A percentile compares a stretch with the other conserved stretches of the same genome.
phyloP scores from a whole-genome alignment of 2,329 filamentous ascomycete species.

The Pochonia chlamydosporia region DNA sequence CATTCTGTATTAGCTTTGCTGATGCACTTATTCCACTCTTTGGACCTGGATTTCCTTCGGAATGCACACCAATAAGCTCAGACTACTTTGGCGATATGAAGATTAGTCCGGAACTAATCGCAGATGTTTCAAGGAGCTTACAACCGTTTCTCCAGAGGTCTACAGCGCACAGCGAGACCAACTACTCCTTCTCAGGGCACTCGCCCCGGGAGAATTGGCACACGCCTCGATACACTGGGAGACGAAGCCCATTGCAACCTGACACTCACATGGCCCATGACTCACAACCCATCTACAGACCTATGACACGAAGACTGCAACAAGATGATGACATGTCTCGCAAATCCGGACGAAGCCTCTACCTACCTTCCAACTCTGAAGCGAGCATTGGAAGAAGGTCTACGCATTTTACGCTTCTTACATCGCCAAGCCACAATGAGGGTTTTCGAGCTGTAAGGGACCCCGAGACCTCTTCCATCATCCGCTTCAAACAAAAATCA shows the following conservation, averaged over 20 bases:
- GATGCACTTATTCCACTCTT: conserved; percentile 87
- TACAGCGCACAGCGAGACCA: neutral
- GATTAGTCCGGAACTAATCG: conserved; percentile 53
- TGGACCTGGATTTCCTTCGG: conserved; percentile 69
- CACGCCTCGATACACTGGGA: neutral
- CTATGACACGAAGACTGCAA: neutral
- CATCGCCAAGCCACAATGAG: neutral
- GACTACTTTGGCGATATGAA: conserved; percentile 61
- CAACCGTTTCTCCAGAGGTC: neutral
- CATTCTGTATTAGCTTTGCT: conserved; percentile 82
- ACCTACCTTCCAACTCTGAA: conserved; percentile 17
- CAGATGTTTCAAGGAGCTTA: conserved; percentile 45
- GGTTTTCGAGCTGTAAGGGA: neutral
- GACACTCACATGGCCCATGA: neutral
- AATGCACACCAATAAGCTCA: conserved; percentile 62
- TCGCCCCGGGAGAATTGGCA: neutral
- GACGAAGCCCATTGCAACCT: neutral
- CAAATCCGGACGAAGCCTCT: conserved; percentile 31
- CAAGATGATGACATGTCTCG: neutral
- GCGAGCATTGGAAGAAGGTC: neutral
- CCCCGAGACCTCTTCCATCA: neutral
- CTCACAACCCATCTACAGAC: neutral
- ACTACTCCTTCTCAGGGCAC: neutral
- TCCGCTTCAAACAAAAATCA: neutral
- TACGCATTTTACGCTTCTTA: neutral